Conservation (phyloP, 2,329 filamentous ascomycete genomes). For the Sclerotinia glacialis region DNA sequence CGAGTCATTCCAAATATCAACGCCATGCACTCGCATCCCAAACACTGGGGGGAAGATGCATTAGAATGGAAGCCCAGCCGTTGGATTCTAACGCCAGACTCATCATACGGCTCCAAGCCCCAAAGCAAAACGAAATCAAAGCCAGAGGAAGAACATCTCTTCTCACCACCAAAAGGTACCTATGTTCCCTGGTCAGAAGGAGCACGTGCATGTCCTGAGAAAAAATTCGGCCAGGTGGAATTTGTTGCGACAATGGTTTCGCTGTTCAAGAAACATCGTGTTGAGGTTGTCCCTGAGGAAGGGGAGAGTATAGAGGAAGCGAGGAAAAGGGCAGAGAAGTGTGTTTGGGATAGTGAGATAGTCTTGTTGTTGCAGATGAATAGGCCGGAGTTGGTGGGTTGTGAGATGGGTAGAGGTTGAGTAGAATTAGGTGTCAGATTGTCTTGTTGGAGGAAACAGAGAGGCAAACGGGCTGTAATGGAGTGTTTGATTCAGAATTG, state of each 20-base stretch:
- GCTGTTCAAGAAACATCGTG: background rate
- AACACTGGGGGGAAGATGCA: background rate
- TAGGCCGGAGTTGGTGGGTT: background rate
- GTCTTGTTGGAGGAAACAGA: background rate
- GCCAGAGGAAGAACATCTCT: background rate
- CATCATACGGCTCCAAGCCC: background rate
- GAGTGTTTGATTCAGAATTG: background rate
- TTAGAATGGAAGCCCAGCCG: background rate
- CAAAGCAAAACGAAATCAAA: background rate
- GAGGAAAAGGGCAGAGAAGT: background rate
- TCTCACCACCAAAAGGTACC: slow-evolving; percentile 17
- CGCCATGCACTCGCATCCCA: background rate
- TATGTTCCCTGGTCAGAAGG: slow-evolving; percentile 27
- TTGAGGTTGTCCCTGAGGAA: background rate
- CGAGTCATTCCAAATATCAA: background rate
- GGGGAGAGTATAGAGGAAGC: background rate
- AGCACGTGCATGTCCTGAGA: slow-evolving; percentile 25
- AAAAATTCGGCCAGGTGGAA: slow-evolving; percentile 28
- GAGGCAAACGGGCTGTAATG: background rate
- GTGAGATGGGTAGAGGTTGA: slow-evolving; percentile 5
- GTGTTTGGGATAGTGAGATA: slow-evolving; percentile 6
- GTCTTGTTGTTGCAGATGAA: slow-evolving; percentile 12
- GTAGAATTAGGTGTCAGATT: background rate
- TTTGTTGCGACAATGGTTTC: slow-evolving; percentile 16
- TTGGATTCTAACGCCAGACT: background rate